Evolutionary conservation across 257 asterid genomes (phyloP).

Genomic region (Salvia miltiorrhiza): DNA sequence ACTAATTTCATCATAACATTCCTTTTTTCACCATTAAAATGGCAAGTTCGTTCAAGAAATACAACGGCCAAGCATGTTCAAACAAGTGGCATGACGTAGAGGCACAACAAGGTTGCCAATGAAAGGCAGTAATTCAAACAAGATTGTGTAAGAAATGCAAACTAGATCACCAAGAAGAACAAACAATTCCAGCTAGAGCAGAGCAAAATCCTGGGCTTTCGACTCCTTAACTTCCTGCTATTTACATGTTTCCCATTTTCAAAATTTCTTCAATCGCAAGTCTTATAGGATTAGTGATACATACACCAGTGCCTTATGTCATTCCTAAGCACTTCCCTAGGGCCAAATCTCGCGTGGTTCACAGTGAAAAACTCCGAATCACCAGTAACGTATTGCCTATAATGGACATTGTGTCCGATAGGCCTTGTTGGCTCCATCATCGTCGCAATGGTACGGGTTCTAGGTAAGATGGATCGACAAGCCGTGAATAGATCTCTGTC

Average conservation of each 20-base stretch:
- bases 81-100: too few species aligned
- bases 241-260: slow-evolving; percentile 1
- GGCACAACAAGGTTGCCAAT: neutral
- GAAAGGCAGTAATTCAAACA: neutral
- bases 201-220: neutral
- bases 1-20: too few species aligned
- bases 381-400: slow-evolving; percentile 46
- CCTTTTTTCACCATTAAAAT: too few species aligned
- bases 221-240: neutral
- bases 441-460: slow-evolving; percentile 44
- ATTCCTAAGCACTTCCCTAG: slow-evolving; percentile 45
- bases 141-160: neutral
- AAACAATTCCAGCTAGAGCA: neutral
- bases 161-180: neutral
- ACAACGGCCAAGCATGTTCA: too few species aligned
- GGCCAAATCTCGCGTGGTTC: slow-evolving; percentile 31
- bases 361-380: slow-evolving; percentile 31
- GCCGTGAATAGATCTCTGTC: slow-evolving; percentile 58
- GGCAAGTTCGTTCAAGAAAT: too few species aligned
- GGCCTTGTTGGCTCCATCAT: slow-evolving; percentile 52
- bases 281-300: slow-evolving; percentile 30
- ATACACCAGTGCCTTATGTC: slow-evolving; percentile 65
- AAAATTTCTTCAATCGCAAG: neutral
- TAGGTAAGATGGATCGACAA: slow-evolving; percentile 43
- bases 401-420: slow-evolving; percentile 44